These are phyloP conservation scores for Suillus weaverae DNA, from an alignment of 768 basidiomycete species.

Conservation along the genomic window DNA sequence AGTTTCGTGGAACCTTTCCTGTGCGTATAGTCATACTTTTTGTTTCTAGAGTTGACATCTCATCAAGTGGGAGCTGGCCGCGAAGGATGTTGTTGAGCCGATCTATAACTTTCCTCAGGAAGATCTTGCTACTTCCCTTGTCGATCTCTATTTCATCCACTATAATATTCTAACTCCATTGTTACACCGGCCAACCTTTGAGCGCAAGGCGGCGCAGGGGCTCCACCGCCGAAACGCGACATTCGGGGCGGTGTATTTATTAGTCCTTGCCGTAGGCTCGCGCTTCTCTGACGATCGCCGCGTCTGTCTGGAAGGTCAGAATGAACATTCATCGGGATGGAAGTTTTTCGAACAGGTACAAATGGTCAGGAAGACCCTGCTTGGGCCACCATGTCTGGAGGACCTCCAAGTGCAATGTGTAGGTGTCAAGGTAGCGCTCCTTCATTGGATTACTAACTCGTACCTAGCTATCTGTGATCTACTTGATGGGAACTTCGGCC, in stretches of 20 bases:
- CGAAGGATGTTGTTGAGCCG: conserved; percentile 20
- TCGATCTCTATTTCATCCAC: conserved; percentile 64
- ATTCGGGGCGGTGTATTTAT: conserved; percentile 62
- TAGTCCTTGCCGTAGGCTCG: conserved; percentile 71
- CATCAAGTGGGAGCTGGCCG: conserved; percentile 29
- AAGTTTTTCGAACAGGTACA: conserved; percentile 53
- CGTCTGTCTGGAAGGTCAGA: conserved; percentile 42
- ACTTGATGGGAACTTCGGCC: conserved; percentile 55
- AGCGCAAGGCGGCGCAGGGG: conserved; percentile 45
- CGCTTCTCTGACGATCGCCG: conserved; percentile 56
- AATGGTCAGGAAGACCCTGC: conserved; percentile 55
- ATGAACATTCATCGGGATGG: conserved; percentile 52
- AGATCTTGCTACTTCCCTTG: conserved; percentile 49
- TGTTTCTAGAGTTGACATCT: background rate
- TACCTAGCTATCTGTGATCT: conserved; percentile 51
- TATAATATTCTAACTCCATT: conserved; percentile 64
- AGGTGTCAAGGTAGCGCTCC: conserved; percentile 24
- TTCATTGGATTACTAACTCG: background rate
- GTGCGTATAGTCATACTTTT: conserved; percentile 22
- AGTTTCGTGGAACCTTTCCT: conserved; percentile 26
- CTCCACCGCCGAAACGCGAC: conserved; percentile 48
- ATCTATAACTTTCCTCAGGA: conserved; percentile 48
- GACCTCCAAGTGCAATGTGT: conserved; percentile 73
- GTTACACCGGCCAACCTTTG: conserved; percentile 72
- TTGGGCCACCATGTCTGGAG: conserved; percentile 58